These are phyloP conservation scores for Zoysia pacifica DNA, from an alignment of 176 grass and related monocot species.

Conservation along the genomic window DNA sequence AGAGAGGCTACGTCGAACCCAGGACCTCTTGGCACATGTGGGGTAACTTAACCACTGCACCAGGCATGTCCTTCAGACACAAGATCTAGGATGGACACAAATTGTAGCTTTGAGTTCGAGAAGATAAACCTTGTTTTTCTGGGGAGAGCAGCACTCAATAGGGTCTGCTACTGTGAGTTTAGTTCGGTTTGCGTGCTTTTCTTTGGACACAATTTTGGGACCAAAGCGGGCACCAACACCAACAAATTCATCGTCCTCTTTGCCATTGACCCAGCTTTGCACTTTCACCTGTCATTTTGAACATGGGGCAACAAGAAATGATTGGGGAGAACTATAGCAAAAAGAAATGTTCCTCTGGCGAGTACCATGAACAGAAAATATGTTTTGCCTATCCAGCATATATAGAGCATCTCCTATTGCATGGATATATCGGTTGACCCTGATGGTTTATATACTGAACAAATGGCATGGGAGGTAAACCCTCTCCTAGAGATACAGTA, in stretches of 20 bases:
- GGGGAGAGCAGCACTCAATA: conserved; percentile 64
- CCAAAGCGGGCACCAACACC: conserved; percentile 93
- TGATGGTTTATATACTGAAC: background rate
- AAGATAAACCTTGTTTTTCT: conserved; percentile 52
- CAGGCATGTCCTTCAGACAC: too few species aligned
- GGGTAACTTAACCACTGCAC: too few species aligned
- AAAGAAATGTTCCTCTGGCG: background rate
- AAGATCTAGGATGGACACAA: background rate
- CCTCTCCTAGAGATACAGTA: background rate
- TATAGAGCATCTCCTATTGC: background rate
- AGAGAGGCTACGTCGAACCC: too few species aligned
- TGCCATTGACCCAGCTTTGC: conserved; percentile 78
- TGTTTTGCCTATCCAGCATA: background rate
- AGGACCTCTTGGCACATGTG: too few species aligned
- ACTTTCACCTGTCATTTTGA: conserved; percentile 73
- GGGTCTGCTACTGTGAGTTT: conserved; percentile 70
- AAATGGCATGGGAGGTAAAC: background rate
- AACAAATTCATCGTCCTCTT: conserved; percentile 72
- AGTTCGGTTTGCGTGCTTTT: conserved; percentile 74
- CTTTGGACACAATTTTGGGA: conserved; percentile 84
- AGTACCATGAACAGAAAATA: background rate
- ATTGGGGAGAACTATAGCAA: background rate
- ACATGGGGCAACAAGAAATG: background rate
- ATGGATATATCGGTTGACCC: background rate
- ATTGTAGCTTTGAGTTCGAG: background rate